Percentiles rank a stretch among this genome's conserved stretches.
These are phyloP conservation scores for Triticum urartu DNA, from an alignment of 176 grass and related monocot species.

Conservation along the genomic window DNA sequence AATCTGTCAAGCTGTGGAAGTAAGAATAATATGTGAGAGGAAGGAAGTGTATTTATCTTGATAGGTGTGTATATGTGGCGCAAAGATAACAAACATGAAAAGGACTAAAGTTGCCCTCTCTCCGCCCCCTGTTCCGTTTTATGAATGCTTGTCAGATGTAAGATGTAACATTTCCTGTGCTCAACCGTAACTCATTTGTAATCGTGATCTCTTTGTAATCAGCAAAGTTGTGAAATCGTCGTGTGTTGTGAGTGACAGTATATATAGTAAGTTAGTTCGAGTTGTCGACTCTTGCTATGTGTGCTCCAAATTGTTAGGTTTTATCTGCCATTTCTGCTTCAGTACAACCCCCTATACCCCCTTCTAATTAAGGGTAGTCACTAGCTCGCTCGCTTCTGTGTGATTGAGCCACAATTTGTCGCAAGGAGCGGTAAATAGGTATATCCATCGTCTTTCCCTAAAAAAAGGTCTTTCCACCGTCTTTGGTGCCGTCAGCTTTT, in stretches of 20 bases:
- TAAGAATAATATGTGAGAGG: slow-evolving; percentile 40
- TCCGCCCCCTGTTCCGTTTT: too few relatives aligned
- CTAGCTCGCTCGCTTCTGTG: too few relatives aligned
- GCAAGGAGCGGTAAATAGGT: too few relatives aligned
- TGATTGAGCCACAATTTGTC: too few relatives aligned
- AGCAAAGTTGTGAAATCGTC: not conserved
- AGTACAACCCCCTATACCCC: too few relatives aligned
- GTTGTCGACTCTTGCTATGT: not conserved
- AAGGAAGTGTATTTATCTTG: slow-evolving; percentile 26
- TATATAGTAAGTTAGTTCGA: not conserved
- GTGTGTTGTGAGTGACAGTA: not conserved
- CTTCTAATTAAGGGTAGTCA: too few relatives aligned
- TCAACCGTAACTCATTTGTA: not conserved
- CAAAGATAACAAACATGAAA: not conserved
- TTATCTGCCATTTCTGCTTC: not conserved
- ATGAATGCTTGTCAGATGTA: too few relatives aligned
- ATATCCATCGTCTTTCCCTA: too few relatives aligned
- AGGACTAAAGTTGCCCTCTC: too few relatives aligned
- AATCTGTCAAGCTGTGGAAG: slow-evolving; percentile 96
- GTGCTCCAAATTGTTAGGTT: not conserved
- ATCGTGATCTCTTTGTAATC: not conserved
- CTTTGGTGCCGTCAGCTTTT: too few relatives aligned
- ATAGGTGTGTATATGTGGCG: slow-evolving; percentile 30
- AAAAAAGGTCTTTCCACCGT: too few relatives aligned
- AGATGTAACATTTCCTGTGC: not conserved